A percentile compares a stretch with the other conserved stretches of the same genome.
phyloP scores from a whole-genome alignment of 108 stramenopile genomes.

The Cyclotella sp. region DNA sequence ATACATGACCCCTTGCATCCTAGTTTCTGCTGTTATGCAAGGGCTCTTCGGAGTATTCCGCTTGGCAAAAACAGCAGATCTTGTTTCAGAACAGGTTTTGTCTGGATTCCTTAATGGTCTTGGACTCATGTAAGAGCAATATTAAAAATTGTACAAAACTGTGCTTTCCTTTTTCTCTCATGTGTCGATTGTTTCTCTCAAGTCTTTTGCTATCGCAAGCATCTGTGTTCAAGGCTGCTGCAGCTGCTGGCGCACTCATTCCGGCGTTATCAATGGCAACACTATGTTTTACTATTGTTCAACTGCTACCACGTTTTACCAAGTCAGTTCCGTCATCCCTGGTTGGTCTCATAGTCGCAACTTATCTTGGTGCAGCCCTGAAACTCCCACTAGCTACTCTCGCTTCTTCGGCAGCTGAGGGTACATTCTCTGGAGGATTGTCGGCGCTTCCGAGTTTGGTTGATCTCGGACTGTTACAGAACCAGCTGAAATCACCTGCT shows the following conservation, averaged over 20 bases:
- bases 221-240: conserved; percentile 29
- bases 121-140: conserved; percentile 17
- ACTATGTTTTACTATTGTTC: conserved; percentile 42
- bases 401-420: conserved; percentile 22
- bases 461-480: conserved; percentile 13
- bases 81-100: conserved; percentile 48
- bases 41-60: conserved; percentile 33
- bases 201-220: conserved; percentile 41
- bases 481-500: conserved; percentile 12
- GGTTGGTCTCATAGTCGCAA: conserved; percentile 50
- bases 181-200: not conserved
- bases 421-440: conserved; percentile 48
- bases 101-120: conserved; percentile 57
- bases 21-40: conserved; percentile 41
- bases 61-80: conserved; percentile 45
- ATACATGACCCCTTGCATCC: conserved; percentile 41
- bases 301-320: conserved; percentile 28
- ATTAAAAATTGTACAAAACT: not conserved
- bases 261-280: conserved; percentile 33
- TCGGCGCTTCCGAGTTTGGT: conserved; percentile 30
- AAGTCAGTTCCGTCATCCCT: conserved; percentile 43
- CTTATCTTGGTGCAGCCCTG: conserved; percentile 25
- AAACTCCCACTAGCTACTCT: conserved; percentile 41
- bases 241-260: conserved; percentile 13
- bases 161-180: not conserved